A percentile compares a stretch with the other conserved stretches of the same genome.
Evolutionary conservation across 2,329 filamentous ascomycete genomes (phyloP).

Genomic region (Fusarium kyushuense): DNA sequence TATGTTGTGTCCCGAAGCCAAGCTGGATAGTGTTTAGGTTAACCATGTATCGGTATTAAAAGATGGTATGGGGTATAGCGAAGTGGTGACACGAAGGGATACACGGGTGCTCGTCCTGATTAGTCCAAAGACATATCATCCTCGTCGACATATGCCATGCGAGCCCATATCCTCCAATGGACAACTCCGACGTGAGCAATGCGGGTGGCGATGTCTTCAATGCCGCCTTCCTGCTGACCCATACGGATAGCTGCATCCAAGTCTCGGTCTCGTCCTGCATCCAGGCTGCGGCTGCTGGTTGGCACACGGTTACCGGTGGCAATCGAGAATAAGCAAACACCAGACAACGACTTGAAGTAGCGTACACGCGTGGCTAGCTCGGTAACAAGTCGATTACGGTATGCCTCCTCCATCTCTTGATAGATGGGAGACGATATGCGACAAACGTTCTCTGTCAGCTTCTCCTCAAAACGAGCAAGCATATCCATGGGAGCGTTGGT

Average conservation of each 20-base stretch:
- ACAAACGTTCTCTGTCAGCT: constrained; percentile 60
- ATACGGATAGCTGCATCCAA: constrained; percentile 55
- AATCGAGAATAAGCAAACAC: constrained; percentile 66
- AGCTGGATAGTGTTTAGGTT: constrained; percentile 14
- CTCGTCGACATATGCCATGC: constrained; percentile 73
- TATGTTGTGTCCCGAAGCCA: constrained; percentile 16
- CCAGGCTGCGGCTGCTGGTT: constrained; percentile 53
- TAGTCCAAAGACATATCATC: constrained; percentile 54
- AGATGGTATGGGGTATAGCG: constrained; percentile 35
- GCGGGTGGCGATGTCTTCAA: constrained; percentile 78
- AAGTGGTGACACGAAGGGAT: constrained; percentile 29
- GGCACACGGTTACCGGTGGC: constrained; percentile 65
- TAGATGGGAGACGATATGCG: constrained; percentile 60
- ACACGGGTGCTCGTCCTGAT: constrained; percentile 13
- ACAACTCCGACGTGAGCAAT: constrained; percentile 86
- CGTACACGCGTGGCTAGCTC: constrained; percentile 64
- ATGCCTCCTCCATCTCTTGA: constrained; percentile 62
- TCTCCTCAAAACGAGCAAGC: constrained; percentile 63
- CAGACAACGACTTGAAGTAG: constrained; percentile 65
- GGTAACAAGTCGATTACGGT: constrained; percentile 62
- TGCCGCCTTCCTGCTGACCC: constrained; percentile 63
- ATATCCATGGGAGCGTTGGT: constrained; percentile 63
- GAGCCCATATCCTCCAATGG: constrained; percentile 91
- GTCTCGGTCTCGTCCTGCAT: constrained; percentile 50
- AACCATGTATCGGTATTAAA: constrained; percentile 41